Conservation (phyloP, 495 filamentous ascomycete genomes). For the Penicillium taxi region DNA sequence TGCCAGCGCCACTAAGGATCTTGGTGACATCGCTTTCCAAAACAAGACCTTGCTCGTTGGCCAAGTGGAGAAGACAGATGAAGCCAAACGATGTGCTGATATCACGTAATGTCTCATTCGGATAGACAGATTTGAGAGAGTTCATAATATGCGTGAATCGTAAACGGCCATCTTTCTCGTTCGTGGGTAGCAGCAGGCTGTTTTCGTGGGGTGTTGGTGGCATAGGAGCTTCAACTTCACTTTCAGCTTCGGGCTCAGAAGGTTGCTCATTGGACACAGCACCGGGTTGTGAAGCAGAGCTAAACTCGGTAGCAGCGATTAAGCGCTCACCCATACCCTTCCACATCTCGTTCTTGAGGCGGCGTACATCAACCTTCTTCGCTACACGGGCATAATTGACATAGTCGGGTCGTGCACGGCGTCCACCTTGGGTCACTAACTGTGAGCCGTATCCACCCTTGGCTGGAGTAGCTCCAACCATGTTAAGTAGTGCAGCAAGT, state of each 20-base stretch:
- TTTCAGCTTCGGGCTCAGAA: slow-evolving; percentile 21
- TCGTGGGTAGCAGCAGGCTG: slow-evolving; percentile 18
- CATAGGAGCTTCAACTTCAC: slow-evolving; percentile 21
- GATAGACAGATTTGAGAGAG: slow-evolving; percentile 75
- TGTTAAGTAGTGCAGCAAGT: slow-evolving; percentile 34
- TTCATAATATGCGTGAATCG: slow-evolving; percentile 92
- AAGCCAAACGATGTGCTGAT: slow-evolving; percentile 97
- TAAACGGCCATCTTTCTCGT: slow-evolving; percentile 44
- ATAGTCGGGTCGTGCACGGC: slow-evolving; percentile 82
- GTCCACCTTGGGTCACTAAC: slow-evolving; percentile 75
- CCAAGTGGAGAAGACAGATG: slow-evolving; percentile 90
- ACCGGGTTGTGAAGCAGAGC: slow-evolving; percentile 22
- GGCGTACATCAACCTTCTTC: slow-evolving; percentile 96
- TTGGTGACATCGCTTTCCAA: slow-evolving; percentile 42
- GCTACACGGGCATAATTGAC: slow-evolving; percentile 93
- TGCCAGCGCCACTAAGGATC: slow-evolving; percentile 18
- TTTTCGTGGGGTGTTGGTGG: slow-evolving; percentile 30
- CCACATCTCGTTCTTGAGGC: slow-evolving; percentile 96
- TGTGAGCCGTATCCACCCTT: slow-evolving; percentile 79
- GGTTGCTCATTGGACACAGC: slow-evolving; percentile 16
- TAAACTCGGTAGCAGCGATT: slow-evolving; percentile 30
- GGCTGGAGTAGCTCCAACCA: slow-evolving; percentile 39
- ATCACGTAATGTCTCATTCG: slow-evolving; percentile 73
- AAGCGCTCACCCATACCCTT: slow-evolving; percentile 60
- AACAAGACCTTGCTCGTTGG: slow-evolving; percentile 91